These are phyloP conservation scores for Cordyceps cateniannulata DNA, from an alignment of 2,329 filamentous ascomycete genomes.

Conservation along the genomic window DNA sequence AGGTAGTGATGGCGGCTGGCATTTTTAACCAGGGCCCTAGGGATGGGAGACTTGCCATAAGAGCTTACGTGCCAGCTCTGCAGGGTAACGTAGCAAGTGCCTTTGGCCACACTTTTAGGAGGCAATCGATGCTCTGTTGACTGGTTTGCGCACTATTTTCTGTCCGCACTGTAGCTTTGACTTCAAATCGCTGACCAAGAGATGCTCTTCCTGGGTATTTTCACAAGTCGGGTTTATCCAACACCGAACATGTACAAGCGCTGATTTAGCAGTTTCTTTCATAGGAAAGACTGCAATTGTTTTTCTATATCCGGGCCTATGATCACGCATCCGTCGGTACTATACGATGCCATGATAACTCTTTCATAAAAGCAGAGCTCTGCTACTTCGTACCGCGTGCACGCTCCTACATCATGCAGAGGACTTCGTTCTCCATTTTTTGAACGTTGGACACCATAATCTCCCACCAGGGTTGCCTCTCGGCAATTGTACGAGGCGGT, in stretches of 20 bases:
- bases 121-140: background rate
- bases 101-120: too few relatives aligned
- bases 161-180: background rate
- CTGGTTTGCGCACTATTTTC: too few relatives aligned
- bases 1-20: too few relatives aligned
- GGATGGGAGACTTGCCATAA: too few relatives aligned
- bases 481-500: conserved; percentile 20
- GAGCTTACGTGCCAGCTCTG: too few relatives aligned
- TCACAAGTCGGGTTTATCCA: background rate
- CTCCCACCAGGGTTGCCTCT: conserved; percentile 35
- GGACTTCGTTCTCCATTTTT: conserved; percentile 26
- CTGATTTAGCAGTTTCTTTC: background rate
- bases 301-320: background rate
- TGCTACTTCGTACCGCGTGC: background rate
- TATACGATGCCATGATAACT: background rate
- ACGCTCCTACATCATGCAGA: conserved; percentile 30
- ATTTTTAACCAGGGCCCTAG: too few relatives aligned
- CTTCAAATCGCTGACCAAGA: background rate
- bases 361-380: background rate
- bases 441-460: conserved; percentile 27
- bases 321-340: background rate
- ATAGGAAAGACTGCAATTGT: background rate
- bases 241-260: background rate
- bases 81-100: too few relatives aligned
- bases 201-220: background rate